Percentiles rank a stretch among this genome's conserved stretches.
These are phyloP conservation scores for Lantana camara DNA, from an alignment of 257 asterid species.

Conservation along the genomic window DNA sequence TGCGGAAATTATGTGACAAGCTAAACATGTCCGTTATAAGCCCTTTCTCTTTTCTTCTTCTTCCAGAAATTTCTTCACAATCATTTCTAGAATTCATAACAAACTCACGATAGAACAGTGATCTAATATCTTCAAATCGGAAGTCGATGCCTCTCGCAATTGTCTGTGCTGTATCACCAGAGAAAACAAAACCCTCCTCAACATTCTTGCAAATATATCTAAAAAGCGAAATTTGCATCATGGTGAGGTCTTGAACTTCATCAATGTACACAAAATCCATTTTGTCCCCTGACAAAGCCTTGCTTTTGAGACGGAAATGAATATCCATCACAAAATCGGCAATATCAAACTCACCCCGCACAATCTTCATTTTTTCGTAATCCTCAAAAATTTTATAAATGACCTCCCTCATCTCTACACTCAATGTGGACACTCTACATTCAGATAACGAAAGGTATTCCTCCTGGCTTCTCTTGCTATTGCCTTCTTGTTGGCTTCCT, in stretches of 20 bases:
- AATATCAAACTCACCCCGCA: conserved; percentile 56
- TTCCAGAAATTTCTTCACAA: conserved; percentile 19
- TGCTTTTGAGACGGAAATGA: conserved; percentile 47
- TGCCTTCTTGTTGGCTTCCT: conserved; percentile 51
- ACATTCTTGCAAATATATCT: conserved; percentile 54
- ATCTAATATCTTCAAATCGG: conserved; percentile 63
- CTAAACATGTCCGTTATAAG: conserved; percentile 44
- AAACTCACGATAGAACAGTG: conserved; percentile 60
- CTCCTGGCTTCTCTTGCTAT: conserved; percentile 39
- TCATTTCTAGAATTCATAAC: conserved; percentile 32
- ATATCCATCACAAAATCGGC: conserved; percentile 67
- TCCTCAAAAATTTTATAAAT: conserved; percentile 53
- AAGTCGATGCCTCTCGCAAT: conserved; percentile 72
- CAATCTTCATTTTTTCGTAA: conserved; percentile 67
- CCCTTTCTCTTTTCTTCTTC: conserved; percentile 52
- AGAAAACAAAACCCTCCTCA: conserved; percentile 65
- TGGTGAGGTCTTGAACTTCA: conserved; percentile 72
- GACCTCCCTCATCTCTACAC: conserved; percentile 32
- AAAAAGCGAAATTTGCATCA: conserved; percentile 64
- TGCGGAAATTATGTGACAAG: conserved; percentile 64
- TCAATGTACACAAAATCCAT: conserved; percentile 76
- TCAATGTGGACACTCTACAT: conserved; percentile 47
- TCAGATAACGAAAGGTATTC: conserved; percentile 47
- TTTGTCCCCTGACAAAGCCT: conserved; percentile 46
- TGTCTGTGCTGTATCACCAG: conserved; percentile 75